A percentile compares a stretch with the other conserved stretches of the same genome.
Evolutionary conservation across 148 eudicot species (phyloP).

Genomic region (Suaeda aralocaspica): DNA sequence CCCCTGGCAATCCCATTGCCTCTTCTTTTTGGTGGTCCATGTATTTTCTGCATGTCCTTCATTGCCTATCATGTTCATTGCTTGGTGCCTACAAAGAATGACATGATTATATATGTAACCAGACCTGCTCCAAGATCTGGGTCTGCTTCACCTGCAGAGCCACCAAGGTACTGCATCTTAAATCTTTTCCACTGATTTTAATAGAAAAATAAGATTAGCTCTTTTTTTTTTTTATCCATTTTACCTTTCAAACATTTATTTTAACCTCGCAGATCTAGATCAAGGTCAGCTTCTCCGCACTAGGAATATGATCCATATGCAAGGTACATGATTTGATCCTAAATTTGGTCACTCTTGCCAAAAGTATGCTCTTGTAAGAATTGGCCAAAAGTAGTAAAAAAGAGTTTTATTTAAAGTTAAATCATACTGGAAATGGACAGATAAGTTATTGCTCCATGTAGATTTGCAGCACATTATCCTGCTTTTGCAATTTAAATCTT

Average conservation of each 20-base stretch:
- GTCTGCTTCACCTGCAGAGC: conserved; percentile 18
- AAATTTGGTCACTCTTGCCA: background rate
- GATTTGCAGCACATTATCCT: too few species aligned
- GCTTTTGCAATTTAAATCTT: too few species aligned
- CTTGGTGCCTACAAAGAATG: conserved; percentile 12
- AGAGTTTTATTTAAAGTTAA: too few species aligned
- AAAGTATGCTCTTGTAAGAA: background rate
- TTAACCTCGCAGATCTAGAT: conserved; percentile 16
- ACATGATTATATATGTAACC: conserved; percentile 19
- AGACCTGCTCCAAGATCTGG: conserved; percentile 22
- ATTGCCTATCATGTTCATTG: background rate
- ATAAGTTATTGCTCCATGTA: too few species aligned
- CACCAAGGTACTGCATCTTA: conserved; percentile 5
- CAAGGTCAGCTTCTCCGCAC: conserved; percentile 23
- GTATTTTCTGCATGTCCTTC: too few species aligned
- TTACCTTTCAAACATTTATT: too few species aligned
- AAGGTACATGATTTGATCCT: background rate
- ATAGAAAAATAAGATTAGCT: background rate
- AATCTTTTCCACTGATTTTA: background rate
- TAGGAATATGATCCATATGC: background rate
- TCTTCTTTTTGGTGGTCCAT: background rate
- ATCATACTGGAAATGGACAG: too few species aligned
- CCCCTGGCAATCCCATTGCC: background rate
- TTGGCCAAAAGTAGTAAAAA: too few species aligned
- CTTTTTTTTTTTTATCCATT: background rate